A percentile compares a stretch with the other conserved stretches of the same genome.
These are phyloP conservation scores for Taphrina pruni DNA, from an alignment of 1,139 yeast genomes.

Conservation along the genomic window DNA sequence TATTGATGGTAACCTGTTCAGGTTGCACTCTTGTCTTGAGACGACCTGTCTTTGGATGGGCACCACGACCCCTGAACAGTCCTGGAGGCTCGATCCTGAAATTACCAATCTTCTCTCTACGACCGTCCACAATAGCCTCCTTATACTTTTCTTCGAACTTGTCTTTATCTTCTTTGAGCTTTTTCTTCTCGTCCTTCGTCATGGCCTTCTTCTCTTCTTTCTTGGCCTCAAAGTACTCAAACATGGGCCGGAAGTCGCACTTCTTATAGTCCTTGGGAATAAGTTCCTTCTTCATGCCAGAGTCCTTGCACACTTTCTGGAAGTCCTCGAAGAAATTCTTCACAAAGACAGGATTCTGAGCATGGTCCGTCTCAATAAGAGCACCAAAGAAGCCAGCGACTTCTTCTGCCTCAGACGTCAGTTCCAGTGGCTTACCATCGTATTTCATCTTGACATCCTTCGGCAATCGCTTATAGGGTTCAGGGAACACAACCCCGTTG, in stretches of 20 bases:
- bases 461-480: conserved; percentile 86
- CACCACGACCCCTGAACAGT: conserved; percentile 92
- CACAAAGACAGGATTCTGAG: conserved; percentile 82
- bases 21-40: conserved; percentile 73
- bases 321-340: conserved; percentile 87
- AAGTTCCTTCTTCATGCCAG: conserved; percentile 58
- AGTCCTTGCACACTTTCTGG: conserved; percentile 64
- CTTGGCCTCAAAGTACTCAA: conserved; percentile 69
- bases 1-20: conserved; percentile 84
- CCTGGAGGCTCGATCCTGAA: conserved; percentile 97
- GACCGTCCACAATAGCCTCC: conserved; percentile 80
- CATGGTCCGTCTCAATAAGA: conserved; percentile 85
- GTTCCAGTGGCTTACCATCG: conserved; percentile 71
- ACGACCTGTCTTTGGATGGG: conserved; percentile 94
- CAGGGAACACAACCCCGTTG: conserved; percentile 91
- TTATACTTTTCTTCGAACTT: conserved; percentile 79
- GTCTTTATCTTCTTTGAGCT: conserved; percentile 72
- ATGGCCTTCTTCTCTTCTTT: conserved; percentile 75
- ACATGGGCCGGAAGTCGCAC: conserved; percentile 80
- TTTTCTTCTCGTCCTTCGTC: conserved; percentile 74
- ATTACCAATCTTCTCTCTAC: conserved; percentile 90
- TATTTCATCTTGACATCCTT: conserved; percentile 75
- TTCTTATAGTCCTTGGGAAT: conserved; percentile 63
- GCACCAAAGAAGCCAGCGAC: conserved; percentile 96
- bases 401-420: conserved; percentile 87